Evolutionary conservation across 352 stramenopile species (phyloP), one percentile per base, ranked within the genome.

Genomic region (Phytophthora pluvialis): DNA sequence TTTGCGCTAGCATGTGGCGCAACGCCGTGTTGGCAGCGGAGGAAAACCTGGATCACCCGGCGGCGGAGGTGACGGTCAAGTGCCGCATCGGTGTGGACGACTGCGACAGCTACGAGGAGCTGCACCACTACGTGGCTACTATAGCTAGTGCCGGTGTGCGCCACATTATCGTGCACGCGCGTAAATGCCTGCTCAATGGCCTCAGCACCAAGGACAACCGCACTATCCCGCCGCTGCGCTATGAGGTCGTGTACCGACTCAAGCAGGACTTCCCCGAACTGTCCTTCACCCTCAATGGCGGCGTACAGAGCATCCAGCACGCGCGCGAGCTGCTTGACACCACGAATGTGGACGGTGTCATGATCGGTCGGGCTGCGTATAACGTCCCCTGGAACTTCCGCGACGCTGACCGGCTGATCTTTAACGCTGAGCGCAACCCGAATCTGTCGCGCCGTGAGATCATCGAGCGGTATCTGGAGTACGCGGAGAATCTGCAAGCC

Each of bases 81-180:
- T 99, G 98, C 75, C 91, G 98, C 31, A 98, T 99, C 49, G 98
- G 98, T 1, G 82, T 98, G 4, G 96, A 99, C 67, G 77, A 98
- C 62, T 85, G 97, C 50, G 90, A 99, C 75, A 94, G 92, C 64
- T 96, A 96, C 74, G 86, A 97, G 39, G 80, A 95, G 52, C 78
- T 99, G 13, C 83, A 94, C 32, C 65, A 91, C 18, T 99, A 99
- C 67, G 88, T 99, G 39, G 71, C 86, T 44, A 95, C 81, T 4
- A 94, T 99, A 2, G 85, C 87, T 9, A 78, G 79, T 47, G 85
- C 88, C 5, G 90, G 95, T 31, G 96, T 98, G 16, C 94, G 75
- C 0, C 95, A 99, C 68, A 99, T 99, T 72, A 95, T 98, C 45
- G 81, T 99, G 12, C 98, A 99, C 68, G 97, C 98, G 18, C 93